Evolutionary conservation across 108 stramenopile species (phyloP).

Genomic region (Bacterosira constricta): DNA sequence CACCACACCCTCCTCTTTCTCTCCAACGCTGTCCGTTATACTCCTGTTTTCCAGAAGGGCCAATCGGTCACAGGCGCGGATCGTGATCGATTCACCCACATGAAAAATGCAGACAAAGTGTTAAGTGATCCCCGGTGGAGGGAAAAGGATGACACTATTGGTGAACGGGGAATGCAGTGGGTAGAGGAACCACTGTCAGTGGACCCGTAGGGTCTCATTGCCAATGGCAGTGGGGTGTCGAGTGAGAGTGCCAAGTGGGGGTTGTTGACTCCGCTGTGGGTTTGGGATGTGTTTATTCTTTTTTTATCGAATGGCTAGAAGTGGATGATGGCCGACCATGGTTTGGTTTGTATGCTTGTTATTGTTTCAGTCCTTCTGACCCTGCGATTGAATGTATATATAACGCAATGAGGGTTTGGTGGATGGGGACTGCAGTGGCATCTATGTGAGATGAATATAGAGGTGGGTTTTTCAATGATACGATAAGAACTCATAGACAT

Average conservation of each 20-base stretch:
- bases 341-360: slow-evolving; percentile 62
- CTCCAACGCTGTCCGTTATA: too few relatives aligned
- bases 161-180: slow-evolving; percentile 88
- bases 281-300: too few relatives aligned
- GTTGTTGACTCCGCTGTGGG: too few relatives aligned
- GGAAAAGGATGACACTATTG: slow-evolving; percentile 89
- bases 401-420: too few relatives aligned
- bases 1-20: too few relatives aligned
- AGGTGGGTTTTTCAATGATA: too few relatives aligned
- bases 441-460: too few relatives aligned
- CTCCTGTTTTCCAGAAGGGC: too few relatives aligned
- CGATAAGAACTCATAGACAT: too few relatives aligned
- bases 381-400: slow-evolving; percentile 60
- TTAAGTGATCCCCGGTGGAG: slow-evolving; percentile 81
- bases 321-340: slow-evolving; percentile 57
- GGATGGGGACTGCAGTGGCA: too few relatives aligned
- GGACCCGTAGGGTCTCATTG: slow-evolving; percentile 83
- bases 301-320: too few relatives aligned
- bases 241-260: slow-evolving; percentile 66
- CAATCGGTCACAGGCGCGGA: slow-evolving; percentile 70
- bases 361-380: slow-evolving; percentile 67
- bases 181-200: slow-evolving; percentile 81
- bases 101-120: slow-evolving; percentile 93
- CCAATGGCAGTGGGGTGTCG: slow-evolving; percentile 70
- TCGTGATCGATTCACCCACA: slow-evolving; percentile 82